Conservation (phyloP, 163 green algal genomes). For the Scenedesmus sp. region DNA sequence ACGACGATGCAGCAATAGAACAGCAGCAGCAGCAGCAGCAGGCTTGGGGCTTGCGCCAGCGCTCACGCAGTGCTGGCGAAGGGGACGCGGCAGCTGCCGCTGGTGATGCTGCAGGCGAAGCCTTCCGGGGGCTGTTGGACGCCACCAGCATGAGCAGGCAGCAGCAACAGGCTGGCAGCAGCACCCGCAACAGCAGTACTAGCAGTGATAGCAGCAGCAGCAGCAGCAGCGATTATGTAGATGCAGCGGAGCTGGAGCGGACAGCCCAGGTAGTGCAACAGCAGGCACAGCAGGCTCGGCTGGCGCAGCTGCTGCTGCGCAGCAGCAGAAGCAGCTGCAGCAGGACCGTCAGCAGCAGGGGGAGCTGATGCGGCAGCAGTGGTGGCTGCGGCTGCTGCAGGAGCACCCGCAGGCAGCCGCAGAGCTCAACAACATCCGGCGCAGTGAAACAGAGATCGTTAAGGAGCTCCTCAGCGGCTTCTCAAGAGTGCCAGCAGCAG, state of each 20-base stretch:
- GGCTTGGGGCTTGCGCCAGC: not conserved
- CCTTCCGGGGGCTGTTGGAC: not conserved
- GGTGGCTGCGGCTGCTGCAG: not conserved
- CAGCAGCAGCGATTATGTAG: not conserved
- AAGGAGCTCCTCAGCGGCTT: not conserved
- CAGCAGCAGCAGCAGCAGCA: not conserved
- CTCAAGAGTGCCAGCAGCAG: not conserved
- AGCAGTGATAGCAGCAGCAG: not conserved
- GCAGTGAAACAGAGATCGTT: not conserved
- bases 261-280: not conserved
- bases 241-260: too few species aligned
- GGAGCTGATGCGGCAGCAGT: not conserved
- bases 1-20: not conserved
- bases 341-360: not conserved
- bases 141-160: not conserved
- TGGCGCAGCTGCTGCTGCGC: not conserved
- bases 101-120: constrained; percentile 4
- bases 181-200: not conserved
- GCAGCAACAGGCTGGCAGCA: not conserved
- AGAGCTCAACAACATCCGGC: not conserved
- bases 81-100: not conserved
- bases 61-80: not conserved
- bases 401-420: not conserved
- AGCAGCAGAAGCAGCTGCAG: not conserved
- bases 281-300: not conserved